Percentiles rank a stretch among this genome's conserved stretches.
phyloP scores from a whole-genome alignment of 164 flowering plant genomes.

The Paratinospora sagittata region DNA sequence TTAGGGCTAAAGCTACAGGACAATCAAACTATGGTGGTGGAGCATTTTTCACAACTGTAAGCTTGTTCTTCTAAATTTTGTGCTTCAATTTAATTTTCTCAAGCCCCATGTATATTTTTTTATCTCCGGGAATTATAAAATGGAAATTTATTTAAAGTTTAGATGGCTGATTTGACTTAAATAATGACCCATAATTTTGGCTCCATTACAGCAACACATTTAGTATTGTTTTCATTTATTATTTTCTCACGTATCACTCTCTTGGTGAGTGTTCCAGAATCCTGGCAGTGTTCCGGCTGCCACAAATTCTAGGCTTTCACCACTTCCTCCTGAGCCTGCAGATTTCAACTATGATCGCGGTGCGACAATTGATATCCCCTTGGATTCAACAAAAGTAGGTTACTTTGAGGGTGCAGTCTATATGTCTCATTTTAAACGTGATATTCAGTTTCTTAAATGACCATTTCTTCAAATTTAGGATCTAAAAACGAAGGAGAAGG shows the following conservation, averaged over 20 bases:
- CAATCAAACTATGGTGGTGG: conserved; percentile 55
- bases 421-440: background rate
- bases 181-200: background rate
- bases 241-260: background rate
- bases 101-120: background rate
- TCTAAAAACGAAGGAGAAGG: conserved; percentile 78
- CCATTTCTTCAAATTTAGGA: conserved; percentile 37
- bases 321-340: conserved; percentile 92
- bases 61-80: conserved; percentile 13
- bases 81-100: background rate
- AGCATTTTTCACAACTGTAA: conserved; percentile 57
- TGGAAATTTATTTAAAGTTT: background rate
- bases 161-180: background rate
- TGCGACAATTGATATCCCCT: conserved; percentile 80
- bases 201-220: background rate
- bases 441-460: conserved; percentile 7
- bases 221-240: background rate
- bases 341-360: conserved; percentile 64
- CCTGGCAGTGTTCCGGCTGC: conserved; percentile 60
- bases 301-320: conserved; percentile 74
- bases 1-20: conserved; percentile 35
- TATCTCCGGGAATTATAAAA: background rate
- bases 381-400: conserved; percentile 46
- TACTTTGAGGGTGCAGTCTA: background rate
- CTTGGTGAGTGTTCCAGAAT: conserved; percentile 34